These are phyloP conservation scores for Saturnispora sekii DNA, from an alignment of 805 yeast species.

Conservation along the genomic window DNA sequence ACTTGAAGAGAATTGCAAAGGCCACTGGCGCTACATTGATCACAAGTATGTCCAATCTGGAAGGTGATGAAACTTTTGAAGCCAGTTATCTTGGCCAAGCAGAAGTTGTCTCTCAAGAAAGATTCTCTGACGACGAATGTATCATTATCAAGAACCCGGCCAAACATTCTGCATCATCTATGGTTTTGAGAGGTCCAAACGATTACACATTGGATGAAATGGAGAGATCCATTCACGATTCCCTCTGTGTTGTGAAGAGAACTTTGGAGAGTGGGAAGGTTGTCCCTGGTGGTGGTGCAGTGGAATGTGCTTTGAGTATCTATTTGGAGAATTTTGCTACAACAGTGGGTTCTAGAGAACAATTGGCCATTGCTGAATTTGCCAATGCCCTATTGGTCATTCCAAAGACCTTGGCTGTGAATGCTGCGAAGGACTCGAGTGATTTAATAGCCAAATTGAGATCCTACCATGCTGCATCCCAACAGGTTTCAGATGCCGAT, in stretches of 20 bases:
- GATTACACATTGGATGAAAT: constrained; percentile 94
- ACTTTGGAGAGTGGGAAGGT: constrained; percentile 89
- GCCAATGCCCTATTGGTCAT: constrained; percentile 82
- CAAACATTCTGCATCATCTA: constrained; percentile 85
- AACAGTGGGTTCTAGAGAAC: constrained; percentile 95
- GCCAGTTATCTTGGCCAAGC: constrained; percentile 78
- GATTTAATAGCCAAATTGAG: constrained; percentile 93
- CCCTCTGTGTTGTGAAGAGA: constrained; percentile 89
- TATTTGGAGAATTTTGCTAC: constrained; percentile 96
- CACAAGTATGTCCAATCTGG: constrained; percentile 81
- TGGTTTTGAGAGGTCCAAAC: constrained; percentile 90
- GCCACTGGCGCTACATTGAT: constrained; percentile 96
- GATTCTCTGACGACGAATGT: constrained; percentile 94
- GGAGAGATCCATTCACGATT: constrained; percentile 96
- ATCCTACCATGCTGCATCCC: constrained; percentile 93
- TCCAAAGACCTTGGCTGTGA: constrained; percentile 94
- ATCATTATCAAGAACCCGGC: constrained; percentile 83
- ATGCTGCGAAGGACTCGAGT: constrained; percentile 95
- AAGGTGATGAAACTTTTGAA: constrained; percentile 92
- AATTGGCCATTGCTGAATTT: constrained; percentile 95
- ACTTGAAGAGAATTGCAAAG: constrained; percentile 89
- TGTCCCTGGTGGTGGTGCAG: constrained; percentile 99
- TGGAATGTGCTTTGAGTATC: constrained; percentile 90
- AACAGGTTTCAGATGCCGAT: constrained; percentile 77
- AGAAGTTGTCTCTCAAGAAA: constrained; percentile 81